Conservation (phyloP, 225 moss, liverwort and hornwort species). For the Pseudisothecium myosuroides region DNA sequence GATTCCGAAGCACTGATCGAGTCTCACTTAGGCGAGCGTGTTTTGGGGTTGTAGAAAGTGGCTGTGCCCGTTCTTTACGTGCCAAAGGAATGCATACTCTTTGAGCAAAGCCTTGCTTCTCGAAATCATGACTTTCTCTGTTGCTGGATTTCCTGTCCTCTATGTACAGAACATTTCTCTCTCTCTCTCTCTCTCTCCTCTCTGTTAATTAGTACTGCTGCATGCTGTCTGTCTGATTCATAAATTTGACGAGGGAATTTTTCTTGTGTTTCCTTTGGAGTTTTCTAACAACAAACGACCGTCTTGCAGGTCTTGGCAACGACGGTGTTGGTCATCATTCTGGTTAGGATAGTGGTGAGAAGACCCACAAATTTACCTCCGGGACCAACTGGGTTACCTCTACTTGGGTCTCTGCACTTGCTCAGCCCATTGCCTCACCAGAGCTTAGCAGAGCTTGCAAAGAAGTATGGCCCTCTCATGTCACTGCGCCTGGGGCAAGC, state of each 20-base stretch:
- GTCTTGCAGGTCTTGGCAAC: not conserved
- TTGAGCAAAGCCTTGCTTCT: not conserved
- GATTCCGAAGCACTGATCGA: not conserved
- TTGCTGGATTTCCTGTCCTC: not conserved
- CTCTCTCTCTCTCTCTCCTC: not conserved
- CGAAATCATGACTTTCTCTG: not conserved
- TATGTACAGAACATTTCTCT: not conserved
- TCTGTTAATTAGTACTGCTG: not conserved
- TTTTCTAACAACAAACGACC: not conserved
- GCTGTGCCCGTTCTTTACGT: not conserved
- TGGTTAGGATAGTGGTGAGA: not conserved
- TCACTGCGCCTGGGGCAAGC: not conserved
- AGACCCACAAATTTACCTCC: not conserved
- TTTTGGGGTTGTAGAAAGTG: not conserved
- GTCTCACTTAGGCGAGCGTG: not conserved
- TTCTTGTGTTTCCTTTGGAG: not conserved
- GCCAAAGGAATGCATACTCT: too few species aligned
- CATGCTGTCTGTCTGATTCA: not conserved
- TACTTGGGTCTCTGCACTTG: not conserved
- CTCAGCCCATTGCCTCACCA: not conserved
- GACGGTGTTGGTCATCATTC: not conserved
- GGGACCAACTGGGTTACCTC: not conserved
- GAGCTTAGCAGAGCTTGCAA: not conserved
- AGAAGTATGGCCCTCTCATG: constrained; percentile 11
- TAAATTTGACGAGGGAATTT: not conserved